A percentile compares a stretch with the other conserved stretches of the same genome.
phyloP scores from a whole-genome alignment of 2,329 filamentous ascomycete genomes.

The Colletotrichum aenigma region DNA sequence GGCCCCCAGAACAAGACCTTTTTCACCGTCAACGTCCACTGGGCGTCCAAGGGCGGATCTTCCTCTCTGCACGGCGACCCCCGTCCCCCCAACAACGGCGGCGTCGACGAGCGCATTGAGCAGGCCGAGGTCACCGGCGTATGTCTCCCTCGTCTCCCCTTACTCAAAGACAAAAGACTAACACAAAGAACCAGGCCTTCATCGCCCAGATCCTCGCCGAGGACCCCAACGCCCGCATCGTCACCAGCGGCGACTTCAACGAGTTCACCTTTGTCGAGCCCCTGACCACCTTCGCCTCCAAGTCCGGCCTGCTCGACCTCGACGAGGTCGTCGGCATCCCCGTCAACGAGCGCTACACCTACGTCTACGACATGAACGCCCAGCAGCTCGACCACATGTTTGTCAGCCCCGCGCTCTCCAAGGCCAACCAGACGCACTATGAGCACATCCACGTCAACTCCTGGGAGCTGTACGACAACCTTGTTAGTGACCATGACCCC shows the following conservation, averaged over 20 bases:
- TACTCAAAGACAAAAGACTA: not conserved
- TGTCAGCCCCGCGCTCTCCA: conserved; percentile 58
- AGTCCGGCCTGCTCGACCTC: conserved; percentile 63
- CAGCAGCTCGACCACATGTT: conserved; percentile 76
- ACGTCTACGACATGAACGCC: conserved; percentile 71
- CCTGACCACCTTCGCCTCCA: conserved; percentile 54
- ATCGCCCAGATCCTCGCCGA: conserved; percentile 59
- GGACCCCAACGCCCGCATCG: conserved; percentile 60
- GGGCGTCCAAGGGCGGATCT: conserved; percentile 69
- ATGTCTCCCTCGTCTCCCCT: conserved; percentile 29
- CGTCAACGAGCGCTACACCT: conserved; percentile 69
- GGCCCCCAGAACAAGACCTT: conserved; percentile 55
- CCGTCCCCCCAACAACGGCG: conserved; percentile 70
- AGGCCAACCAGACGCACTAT: conserved; percentile 44
- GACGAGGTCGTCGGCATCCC: conserved; percentile 62
- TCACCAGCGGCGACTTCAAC: conserved; percentile 74
- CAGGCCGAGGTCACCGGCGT: conserved; percentile 65
- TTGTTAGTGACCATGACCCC: conserved; percentile 73
- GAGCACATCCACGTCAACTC: conserved; percentile 76
- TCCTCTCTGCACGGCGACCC: conserved; percentile 68
- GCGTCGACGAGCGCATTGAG: conserved; percentile 56
- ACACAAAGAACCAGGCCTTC: conserved; percentile 46
- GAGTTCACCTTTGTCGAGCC: conserved; percentile 71
- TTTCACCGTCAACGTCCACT: conserved; percentile 77
- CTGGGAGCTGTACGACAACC: conserved; percentile 62